These are phyloP conservation scores for Flaveria floridana DNA, from an alignment of 140 eudicot genomes.

Conservation along the genomic window DNA sequence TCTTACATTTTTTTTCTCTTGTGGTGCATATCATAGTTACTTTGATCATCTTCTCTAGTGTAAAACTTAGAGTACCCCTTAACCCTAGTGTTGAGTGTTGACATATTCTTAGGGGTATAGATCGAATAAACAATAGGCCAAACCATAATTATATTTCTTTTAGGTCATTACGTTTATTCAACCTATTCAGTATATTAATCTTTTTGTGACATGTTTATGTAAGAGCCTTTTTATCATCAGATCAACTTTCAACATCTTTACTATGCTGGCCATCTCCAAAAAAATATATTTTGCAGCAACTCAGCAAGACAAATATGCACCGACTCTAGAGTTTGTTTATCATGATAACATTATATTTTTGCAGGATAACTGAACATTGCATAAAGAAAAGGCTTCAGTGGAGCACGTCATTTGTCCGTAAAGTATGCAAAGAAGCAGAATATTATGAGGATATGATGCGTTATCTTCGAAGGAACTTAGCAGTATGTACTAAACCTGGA, in stretches of 20 bases:
- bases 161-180: background rate
- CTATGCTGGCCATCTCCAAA: background rate
- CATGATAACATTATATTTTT: background rate
- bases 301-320: background rate
- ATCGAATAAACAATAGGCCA: constrained; percentile 5
- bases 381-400: constrained; percentile 90
- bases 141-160: background rate
- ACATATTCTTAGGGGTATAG: background rate
- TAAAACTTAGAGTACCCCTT: background rate
- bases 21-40: constrained; percentile 14
- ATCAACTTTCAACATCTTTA: background rate
- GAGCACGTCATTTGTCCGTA: constrained; percentile 87
- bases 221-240: background rate
- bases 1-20: background rate
- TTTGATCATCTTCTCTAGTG: background rate
- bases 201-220: background rate
- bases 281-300: background rate
- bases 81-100: background rate
- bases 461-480: constrained; percentile 81
- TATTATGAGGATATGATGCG: constrained; percentile 98
- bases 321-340: background rate
- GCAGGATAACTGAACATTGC: constrained; percentile 89
- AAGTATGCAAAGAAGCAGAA: constrained; percentile 81
- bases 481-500: constrained; percentile 48
- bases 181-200: background rate